Conservation (phyloP, 345 rosid genomes). For the Eucalyptus erythrocorys region DNA sequence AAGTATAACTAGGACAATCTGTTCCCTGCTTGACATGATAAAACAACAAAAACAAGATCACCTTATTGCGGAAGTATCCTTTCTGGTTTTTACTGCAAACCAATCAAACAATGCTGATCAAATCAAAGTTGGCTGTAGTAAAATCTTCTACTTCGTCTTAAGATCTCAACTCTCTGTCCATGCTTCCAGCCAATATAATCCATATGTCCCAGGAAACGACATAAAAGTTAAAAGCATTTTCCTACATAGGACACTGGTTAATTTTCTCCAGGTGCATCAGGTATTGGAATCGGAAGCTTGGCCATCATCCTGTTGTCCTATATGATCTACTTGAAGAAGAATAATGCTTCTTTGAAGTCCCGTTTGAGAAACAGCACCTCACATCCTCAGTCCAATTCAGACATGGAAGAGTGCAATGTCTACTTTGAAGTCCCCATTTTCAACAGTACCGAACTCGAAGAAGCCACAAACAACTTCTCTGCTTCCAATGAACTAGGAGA, state of each 20-base stretch:
- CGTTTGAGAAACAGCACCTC: background rate
- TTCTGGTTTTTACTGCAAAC: background rate
- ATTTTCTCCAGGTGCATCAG: background rate
- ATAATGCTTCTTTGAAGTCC: background rate
- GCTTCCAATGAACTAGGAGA: constrained; percentile 33
- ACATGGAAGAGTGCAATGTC: constrained; percentile 10
- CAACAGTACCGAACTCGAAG: constrained; percentile 36
- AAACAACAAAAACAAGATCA: background rate
- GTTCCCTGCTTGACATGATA: background rate
- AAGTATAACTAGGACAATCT: background rate
- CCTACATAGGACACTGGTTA: rapidly evolving
- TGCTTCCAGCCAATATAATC: background rate
- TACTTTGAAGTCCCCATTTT: constrained; percentile 34
- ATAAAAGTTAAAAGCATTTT: background rate
- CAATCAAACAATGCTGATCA: background rate
- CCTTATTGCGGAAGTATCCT: background rate
- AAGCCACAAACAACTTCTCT: constrained; percentile 37
- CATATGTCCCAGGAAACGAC: background rate
- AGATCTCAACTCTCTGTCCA: background rate
- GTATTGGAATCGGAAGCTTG: constrained; percentile 6
- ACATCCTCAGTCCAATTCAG: constrained; percentile 13
- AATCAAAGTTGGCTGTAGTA: background rate
- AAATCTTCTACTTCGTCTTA: background rate
- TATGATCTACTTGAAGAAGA: background rate
- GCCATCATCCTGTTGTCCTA: background rate